phyloP scores from a whole-genome alignment of 73 alveolate species.

The Tetrahymena borealis region DNA sequence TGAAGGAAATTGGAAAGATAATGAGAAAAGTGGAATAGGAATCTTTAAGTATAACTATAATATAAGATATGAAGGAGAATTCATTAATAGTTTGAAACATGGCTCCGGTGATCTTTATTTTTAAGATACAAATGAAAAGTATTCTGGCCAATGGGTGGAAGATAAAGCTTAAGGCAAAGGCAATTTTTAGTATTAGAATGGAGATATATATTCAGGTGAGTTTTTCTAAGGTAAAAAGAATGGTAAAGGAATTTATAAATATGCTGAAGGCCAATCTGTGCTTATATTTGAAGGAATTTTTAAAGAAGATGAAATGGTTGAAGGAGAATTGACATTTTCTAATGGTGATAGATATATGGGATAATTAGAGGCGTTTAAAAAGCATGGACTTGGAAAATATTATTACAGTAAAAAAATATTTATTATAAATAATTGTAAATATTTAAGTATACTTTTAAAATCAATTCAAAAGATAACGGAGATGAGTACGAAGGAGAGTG shows the following conservation, averaged over 20 bases:
- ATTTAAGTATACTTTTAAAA: no score
- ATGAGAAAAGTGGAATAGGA: not conserved
- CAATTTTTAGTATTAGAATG: constrained; percentile 17
- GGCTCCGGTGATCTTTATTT: not conserved
- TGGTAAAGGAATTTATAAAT: not conserved
- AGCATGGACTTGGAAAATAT: not conserved
- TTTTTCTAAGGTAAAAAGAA: not conserved
- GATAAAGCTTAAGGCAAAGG: constrained; percentile 12
- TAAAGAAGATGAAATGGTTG: not conserved
- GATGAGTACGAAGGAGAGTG: not conserved
- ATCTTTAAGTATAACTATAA: not conserved
- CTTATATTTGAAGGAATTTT: not conserved
- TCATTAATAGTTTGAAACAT: not conserved
- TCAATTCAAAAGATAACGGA: not conserved
- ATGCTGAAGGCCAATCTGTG: not conserved
- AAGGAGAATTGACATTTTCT: not conserved
- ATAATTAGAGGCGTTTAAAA: not conserved
- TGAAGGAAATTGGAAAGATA: constrained; percentile 21
- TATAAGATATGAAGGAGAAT: constrained; percentile 24
- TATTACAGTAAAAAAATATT: not conserved
- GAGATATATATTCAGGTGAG: constrained; percentile 29
- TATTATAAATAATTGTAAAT: no score
- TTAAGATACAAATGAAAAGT: not conserved
- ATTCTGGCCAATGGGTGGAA: not conserved
- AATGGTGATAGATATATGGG: not conserved